Base-by-base conservation (phyloP, 2,329 filamentous ascomycete genomes). In the Stagonosporopsis cucurbitacearum region DNA sequence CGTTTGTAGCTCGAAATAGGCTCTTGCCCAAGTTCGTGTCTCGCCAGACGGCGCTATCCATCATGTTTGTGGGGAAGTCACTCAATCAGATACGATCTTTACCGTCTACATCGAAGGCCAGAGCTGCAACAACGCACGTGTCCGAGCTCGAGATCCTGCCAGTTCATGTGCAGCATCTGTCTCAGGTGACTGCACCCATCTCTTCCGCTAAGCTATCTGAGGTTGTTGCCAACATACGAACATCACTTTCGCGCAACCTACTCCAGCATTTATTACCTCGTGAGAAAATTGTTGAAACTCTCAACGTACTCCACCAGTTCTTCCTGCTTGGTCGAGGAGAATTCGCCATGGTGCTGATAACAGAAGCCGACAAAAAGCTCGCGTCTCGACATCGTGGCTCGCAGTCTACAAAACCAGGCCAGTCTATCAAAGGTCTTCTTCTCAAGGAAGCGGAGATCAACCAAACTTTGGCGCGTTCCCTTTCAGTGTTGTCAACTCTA, bases 31-130 rank as follows among this genome's bases (percentile, higher is more conserved):
- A 86, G 12, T 96, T 96, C 69, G 91, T 97, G 6, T 88, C 87
- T 0, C 74, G 84, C 0, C 79, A 87, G 4, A 90, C 91, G 1
- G 92, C 91, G 7, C 82, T 85, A 3, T 96, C 93, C 0, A 91
- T 98, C 73, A 79, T 97, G 5, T 97, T 97, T 69, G 89, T 97
- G 59, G 95, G 95, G 11, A 90, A 90, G 62, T 96, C 92, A 0
- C 80, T 98, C 42, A 92, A 96, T 65, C 91, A 96, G 63, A 89
- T 96, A 50, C 84, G 89, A 45, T 58, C 78, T 64, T 50, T 75
- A 39, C 65, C 67, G 7, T 51, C 71, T 58, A 55, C 69, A 12
- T 64, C 69, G 23, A 71, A 71, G 26, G 65, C 68, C 7, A 68
- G 72, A 22, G 59, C 60, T 25, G 48, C 54, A 9, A 61, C 67